Evolutionary conservation across 2,329 filamentous ascomycete species (phyloP).

Genomic region (Colletotrichum horii): DNA sequence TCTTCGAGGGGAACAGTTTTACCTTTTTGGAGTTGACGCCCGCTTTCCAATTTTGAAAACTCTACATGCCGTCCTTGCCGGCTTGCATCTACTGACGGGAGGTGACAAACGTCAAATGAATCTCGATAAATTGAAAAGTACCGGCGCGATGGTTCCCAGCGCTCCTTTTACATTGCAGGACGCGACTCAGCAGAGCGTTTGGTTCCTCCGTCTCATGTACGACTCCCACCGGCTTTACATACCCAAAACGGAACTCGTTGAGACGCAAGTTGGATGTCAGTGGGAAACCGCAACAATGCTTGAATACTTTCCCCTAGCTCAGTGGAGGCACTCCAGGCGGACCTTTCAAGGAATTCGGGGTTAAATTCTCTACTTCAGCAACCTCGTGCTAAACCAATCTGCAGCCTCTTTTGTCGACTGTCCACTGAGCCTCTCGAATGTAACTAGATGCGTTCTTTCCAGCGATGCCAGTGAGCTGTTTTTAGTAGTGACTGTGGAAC

Average conservation of each 20-base stretch:
- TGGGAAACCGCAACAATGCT: background rate
- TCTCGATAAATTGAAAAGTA: background rate
- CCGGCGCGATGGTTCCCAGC: background rate
- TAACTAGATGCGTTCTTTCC: background rate
- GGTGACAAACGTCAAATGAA: background rate
- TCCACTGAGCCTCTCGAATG: background rate
- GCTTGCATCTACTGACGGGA: background rate
- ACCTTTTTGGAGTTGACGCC: background rate
- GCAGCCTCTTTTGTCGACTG: fast-evolving
- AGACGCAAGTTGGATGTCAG: background rate
- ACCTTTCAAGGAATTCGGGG: background rate
- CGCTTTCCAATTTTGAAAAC: background rate
- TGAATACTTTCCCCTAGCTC: background rate
- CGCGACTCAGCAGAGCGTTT: background rate
- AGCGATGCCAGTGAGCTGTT: background rate
- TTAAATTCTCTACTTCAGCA: background rate
- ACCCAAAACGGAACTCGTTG: background rate
- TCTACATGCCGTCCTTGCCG: background rate
- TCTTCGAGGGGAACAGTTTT: background rate
- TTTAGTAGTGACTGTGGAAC: background rate
- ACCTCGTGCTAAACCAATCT: background rate
- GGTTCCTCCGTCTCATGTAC: background rate
- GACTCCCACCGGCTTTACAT: background rate
- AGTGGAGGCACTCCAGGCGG: background rate
- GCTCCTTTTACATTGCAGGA: background rate